A percentile compares a stretch with the other conserved stretches of the same genome.
Evolutionary conservation across 225 moss, liverwort and hornwort species (phyloP).

Genomic region (Pseudoscleropodium purum): DNA sequence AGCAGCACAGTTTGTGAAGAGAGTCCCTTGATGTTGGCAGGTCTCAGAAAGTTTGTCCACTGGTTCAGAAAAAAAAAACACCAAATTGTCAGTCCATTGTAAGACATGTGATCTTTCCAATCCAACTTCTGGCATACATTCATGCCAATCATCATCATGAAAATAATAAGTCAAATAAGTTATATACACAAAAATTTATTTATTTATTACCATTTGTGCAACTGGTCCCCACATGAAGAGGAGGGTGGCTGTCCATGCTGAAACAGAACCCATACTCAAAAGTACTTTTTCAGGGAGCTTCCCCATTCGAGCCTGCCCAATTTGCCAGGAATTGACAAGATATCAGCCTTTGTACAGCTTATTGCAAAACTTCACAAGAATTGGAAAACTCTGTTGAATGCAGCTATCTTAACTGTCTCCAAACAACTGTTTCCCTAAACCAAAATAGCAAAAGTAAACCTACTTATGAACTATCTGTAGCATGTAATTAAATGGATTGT

Average conservation of each 20-base stretch:
- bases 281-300: slow-evolving; percentile 46
- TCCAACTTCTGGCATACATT: no score
- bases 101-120: background rate
- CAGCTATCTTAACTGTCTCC: background rate
- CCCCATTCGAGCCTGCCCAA: slow-evolving; percentile 36
- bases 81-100: background rate
- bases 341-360: background rate
- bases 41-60: slow-evolving; percentile 70
- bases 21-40: slow-evolving; percentile 66
- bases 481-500: background rate
- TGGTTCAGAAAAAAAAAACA: slow-evolving; percentile 3
- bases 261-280: slow-evolving; percentile 32
- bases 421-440: background rate
- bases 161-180: background rate
- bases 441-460: background rate
- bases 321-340: background rate
- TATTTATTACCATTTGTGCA: slow-evolving; percentile 58
- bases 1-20: slow-evolving; percentile 71
- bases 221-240: slow-evolving; percentile 92
- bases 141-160: background rate
- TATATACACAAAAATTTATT: background rate
- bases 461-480: no score
- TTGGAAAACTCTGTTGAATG: background rate
- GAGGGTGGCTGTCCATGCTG: slow-evolving; percentile 87
- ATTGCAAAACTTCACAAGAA: background rate